Conservation (phyloP, 1,284 basidiomycete species). For the Hymenochaete sp. region DNA sequence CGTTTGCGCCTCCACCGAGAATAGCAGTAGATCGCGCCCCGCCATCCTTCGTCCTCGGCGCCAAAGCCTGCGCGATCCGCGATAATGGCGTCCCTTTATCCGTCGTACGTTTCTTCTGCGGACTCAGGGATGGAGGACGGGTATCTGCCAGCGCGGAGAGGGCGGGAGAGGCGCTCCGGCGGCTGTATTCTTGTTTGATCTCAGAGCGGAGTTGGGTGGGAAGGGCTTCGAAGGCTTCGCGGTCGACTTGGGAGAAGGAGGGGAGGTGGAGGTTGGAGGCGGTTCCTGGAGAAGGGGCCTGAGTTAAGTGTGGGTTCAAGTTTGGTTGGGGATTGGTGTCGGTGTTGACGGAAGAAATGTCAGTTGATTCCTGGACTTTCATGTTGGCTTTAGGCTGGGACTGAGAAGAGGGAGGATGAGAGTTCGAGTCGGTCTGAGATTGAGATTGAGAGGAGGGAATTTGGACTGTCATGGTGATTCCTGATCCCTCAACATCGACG, state of each 20-base stretch:
- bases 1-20: too few relatives aligned
- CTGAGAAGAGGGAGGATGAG: too few relatives aligned
- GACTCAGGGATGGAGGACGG: constrained; percentile 8
- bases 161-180: constrained; percentile 44
- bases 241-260: constrained; percentile 69
- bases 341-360: too few relatives aligned
- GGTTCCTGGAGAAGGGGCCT: too few relatives aligned
- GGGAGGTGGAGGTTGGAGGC: constrained; percentile 38
- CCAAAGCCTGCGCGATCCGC: constrained; percentile 50
- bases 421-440: constrained; percentile 18
- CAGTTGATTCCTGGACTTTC: too few relatives aligned
- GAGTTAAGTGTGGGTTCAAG: too few relatives aligned
- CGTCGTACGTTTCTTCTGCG: constrained; percentile 10
- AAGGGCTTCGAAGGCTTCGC: constrained; percentile 59
- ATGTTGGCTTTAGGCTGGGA: too few relatives aligned
- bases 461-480: constrained; percentile 24
- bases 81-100: constrained; percentile 16
- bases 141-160: constrained; percentile 16
- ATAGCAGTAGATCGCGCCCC: constrained; percentile 38
- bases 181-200: constrained; percentile 56
- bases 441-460: constrained; percentile 30
- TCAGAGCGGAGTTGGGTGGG: constrained; percentile 66
- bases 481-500: constrained; percentile 18
- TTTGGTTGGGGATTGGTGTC: too few relatives aligned
- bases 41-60: constrained; percentile 36